These are phyloP conservation scores for Volvariella volvacea DNA, from an alignment of 1,284 basidiomycete genomes.

Conservation along the genomic window DNA sequence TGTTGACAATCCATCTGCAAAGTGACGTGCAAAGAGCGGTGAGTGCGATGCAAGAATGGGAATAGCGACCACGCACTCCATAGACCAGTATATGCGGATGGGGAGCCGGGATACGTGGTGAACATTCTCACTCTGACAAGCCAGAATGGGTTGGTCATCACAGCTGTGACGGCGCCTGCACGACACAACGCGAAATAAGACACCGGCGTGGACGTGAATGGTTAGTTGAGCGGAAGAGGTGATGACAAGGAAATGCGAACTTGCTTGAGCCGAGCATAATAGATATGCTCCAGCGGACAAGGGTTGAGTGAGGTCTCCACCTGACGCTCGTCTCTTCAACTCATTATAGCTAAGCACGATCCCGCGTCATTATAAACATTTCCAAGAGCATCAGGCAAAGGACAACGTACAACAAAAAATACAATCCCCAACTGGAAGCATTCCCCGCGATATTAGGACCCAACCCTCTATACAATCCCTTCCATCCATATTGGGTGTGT, in stretches of 20 bases:
- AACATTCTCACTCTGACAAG: conserved; percentile 98
- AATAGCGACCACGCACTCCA: conserved; percentile 51
- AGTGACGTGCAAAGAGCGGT: background rate
- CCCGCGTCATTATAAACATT: conserved; percentile 1
- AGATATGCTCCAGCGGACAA: conserved; percentile 81
- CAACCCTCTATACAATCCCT: conserved; percentile 87
- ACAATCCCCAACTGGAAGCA: conserved; percentile 95
- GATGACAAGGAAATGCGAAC: conserved; percentile 44
- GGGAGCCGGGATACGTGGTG: conserved; percentile 64
- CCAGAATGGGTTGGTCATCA: conserved; percentile 98
- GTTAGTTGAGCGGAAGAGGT: conserved; percentile 7
- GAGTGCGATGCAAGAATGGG: background rate
- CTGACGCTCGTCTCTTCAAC: conserved; percentile 75
- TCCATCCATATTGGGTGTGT: conserved; percentile 71
- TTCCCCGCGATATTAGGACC: conserved; percentile 93
- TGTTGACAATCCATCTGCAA: conserved; percentile 67
- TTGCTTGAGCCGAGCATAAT: conserved; percentile 90
- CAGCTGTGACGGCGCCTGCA: conserved; percentile 84
- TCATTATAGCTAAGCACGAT: conserved; percentile 74
- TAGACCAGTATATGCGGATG: conserved; percentile 71
- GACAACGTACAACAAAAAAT: conserved; percentile 88
- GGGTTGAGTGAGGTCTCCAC: conserved; percentile 48
- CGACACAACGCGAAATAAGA: conserved; percentile 5
- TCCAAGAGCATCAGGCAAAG: conserved; percentile 6
- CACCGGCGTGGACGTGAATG: too few species aligned